These are phyloP conservation scores for Kwoniella botswanensis DNA, from an alignment of 768 basidiomycete species.

Conservation along the genomic window DNA sequence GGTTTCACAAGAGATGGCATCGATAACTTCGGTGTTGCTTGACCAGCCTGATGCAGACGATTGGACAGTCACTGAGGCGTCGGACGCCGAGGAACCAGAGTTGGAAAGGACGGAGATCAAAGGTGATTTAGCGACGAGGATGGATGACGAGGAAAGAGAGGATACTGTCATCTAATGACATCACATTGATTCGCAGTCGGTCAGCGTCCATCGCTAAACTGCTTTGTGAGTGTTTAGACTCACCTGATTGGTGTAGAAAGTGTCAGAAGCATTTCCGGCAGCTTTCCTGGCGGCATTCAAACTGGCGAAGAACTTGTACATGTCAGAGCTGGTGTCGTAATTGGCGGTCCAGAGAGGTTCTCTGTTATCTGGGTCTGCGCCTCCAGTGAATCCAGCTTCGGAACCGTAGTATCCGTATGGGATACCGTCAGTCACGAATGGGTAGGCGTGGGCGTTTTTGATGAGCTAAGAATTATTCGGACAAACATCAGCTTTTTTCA, in stretches of 20 bases:
- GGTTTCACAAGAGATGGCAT: constrained; percentile 47
- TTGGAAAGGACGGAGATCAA: constrained; percentile 53
- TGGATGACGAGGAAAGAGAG: constrained; percentile 34
- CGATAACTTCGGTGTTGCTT: constrained; percentile 39
- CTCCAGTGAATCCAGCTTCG: constrained; percentile 56
- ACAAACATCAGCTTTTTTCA: not conserved
- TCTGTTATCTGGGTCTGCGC: constrained; percentile 55
- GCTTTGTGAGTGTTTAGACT: not conserved
- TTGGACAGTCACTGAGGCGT: constrained; percentile 36
- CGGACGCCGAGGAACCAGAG: constrained; percentile 39
- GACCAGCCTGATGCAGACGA: constrained; percentile 38
- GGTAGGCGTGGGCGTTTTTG: constrained; percentile 58
- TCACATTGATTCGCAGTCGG: not conserved
- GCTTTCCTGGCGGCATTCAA: constrained; percentile 52
- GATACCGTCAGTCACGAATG: constrained; percentile 58
- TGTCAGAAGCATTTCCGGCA: constrained; percentile 40
- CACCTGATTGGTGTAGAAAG: constrained; percentile 55
- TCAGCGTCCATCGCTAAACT: not conserved
- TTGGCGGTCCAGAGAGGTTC: constrained; percentile 53
- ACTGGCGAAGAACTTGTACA: constrained; percentile 52
- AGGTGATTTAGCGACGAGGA: constrained; percentile 50
- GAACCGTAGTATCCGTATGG: constrained; percentile 58
- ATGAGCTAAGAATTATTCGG: constrained; percentile 30
- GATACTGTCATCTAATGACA: constrained; percentile 40
- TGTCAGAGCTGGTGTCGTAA: constrained; percentile 44